A percentile compares a stretch with the other conserved stretches of the same genome.
These are phyloP conservation scores for Anacardium occidentale DNA, from an alignment of 345 rosid genomes.

Conservation along the genomic window DNA sequence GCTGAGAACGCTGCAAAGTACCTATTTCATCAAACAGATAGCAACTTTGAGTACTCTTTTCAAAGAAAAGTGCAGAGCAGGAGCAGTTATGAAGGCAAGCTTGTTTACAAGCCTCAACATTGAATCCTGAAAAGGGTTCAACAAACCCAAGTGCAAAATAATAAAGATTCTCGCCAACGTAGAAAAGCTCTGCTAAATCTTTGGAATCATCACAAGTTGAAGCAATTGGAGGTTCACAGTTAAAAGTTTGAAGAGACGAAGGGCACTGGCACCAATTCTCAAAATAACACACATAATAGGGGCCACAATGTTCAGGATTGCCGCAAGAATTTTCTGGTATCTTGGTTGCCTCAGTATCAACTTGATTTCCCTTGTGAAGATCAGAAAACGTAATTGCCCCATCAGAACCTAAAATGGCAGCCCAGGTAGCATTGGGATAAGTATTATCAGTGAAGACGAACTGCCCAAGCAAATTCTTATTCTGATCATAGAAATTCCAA, in stretches of 20 bases:
- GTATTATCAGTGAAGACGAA: constrained; percentile 34
- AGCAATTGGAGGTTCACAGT: constrained; percentile 32
- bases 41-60: constrained; percentile 38
- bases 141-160: constrained; percentile 49
- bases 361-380: constrained; percentile 28
- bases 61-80: constrained; percentile 47
- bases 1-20: constrained; percentile 34
- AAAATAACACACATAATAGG: constrained; percentile 33
- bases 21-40: constrained; percentile 53
- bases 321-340: constrained; percentile 43
- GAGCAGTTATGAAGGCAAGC: constrained; percentile 53
- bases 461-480: constrained; percentile 36
- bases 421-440: constrained; percentile 42
- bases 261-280: constrained; percentile 46
- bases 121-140: constrained; percentile 30
- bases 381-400: constrained; percentile 39
- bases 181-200: constrained; percentile 21
- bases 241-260: constrained; percentile 14
- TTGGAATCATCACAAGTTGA: constrained; percentile 29
- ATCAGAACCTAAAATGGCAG: constrained; percentile 33
- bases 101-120: constrained; percentile 37
- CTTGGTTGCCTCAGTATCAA: constrained; percentile 28
- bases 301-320: constrained; percentile 41
- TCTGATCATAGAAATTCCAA: constrained; percentile 51
- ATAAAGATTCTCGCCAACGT: constrained; percentile 46